These are phyloP conservation scores for Colletotrichum scovillei DNA, from an alignment of 2,329 filamentous ascomycete species.

Conservation along the genomic window DNA sequence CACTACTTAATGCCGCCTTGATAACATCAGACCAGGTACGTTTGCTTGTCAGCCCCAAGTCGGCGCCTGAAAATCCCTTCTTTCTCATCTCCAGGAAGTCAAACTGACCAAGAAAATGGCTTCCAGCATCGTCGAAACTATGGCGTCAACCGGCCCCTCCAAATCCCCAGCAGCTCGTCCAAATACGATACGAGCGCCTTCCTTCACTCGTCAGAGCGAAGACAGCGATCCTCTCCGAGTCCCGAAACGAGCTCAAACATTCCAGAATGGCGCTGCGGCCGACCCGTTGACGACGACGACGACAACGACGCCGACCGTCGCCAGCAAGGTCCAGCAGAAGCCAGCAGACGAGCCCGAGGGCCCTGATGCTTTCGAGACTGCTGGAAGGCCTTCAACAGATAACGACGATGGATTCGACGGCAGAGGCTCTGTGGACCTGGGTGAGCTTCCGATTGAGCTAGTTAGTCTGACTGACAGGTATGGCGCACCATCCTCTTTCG, in stretches of 20 bases:
- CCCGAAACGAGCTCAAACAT: constrained; percentile 59
- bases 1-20: constrained; percentile 29
- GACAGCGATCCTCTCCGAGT: constrained; percentile 46
- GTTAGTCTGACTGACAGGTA: constrained; percentile 90
- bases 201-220: constrained; percentile 44
- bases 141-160: constrained; percentile 47
- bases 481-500: constrained; percentile 28
- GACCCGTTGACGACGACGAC: constrained; percentile 38
- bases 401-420: constrained; percentile 60
- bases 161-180: constrained; percentile 45
- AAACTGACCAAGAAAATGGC: constrained; percentile 27
- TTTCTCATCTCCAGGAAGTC: background rate
- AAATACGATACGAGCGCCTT: constrained; percentile 43
- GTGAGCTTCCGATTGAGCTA: constrained; percentile 94
- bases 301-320: background rate
- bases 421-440: constrained; percentile 75
- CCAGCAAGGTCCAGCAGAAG: constrained; percentile 6
- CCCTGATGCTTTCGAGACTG: constrained; percentile 62
- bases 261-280: constrained; percentile 51
- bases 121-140: constrained; percentile 38
- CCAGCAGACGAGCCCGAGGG: constrained; percentile 42
- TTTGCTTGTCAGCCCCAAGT: background rate
- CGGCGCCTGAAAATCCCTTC: background rate
- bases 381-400: constrained; percentile 47
- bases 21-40: constrained; percentile 15